Percentiles rank a stretch among this genome's conserved stretches.
phyloP scores from a whole-genome alignment of 2,329 filamentous ascomycete species.

The Penicillium thymicola region DNA sequence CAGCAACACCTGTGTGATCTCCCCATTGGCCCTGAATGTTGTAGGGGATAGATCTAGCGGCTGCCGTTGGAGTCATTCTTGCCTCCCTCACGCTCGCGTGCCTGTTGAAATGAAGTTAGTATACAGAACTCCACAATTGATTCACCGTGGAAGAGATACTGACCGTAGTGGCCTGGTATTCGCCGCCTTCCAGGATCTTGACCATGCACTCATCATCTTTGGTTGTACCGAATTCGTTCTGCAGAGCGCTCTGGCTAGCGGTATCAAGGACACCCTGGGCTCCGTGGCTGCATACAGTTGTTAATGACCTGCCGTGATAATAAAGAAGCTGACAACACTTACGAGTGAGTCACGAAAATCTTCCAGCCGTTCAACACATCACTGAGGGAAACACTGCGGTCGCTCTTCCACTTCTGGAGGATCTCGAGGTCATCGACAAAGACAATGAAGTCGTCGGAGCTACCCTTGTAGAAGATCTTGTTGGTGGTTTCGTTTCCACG shows the following conservation, averaged over 20 bases:
- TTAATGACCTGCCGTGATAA: not conserved
- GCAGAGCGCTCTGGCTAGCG: conserved; percentile 70
- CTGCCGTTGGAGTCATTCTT: conserved; percentile 30
- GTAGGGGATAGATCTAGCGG: conserved; percentile 16
- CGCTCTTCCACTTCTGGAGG: conserved; percentile 77
- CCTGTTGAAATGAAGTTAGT: conserved; percentile 19
- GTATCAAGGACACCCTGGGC: conserved; percentile 73
- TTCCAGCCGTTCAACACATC: conserved; percentile 87
- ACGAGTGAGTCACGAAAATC: conserved; percentile 88
- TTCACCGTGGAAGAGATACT: conserved; percentile 23
- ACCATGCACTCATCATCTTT: conserved; percentile 77
- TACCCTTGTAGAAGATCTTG: conserved; percentile 86
- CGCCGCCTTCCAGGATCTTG: conserved; percentile 75
- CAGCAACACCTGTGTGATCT: not conserved
- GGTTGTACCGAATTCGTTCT: conserved; percentile 82
- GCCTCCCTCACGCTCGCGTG: conserved; percentile 30
- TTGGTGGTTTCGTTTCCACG: conserved; percentile 67
- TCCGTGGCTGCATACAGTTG: conserved; percentile 65
- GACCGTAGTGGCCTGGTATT: conserved; percentile 61
- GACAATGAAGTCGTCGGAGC: conserved; percentile 65
- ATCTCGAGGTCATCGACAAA: conserved; percentile 49
- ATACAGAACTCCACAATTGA: not conserved
- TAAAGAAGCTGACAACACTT: conserved; percentile 40
- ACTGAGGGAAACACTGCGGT: conserved; percentile 73
- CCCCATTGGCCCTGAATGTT: not conserved